Conservation (phyloP, 176 grass and related monocot species). For the Oropetium thomaeum region DNA sequence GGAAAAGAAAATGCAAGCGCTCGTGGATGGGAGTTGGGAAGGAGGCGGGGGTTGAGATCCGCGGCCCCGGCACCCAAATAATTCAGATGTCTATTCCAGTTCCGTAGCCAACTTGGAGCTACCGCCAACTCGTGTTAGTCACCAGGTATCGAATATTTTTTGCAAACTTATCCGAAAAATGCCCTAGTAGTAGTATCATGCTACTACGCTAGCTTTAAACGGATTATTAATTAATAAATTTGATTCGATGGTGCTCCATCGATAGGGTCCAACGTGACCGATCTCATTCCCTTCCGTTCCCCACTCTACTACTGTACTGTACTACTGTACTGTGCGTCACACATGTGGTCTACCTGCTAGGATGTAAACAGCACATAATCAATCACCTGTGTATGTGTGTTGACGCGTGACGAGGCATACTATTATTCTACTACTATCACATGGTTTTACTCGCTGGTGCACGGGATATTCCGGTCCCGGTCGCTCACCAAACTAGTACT, state of each 20-base stretch:
- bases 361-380: background rate
- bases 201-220: too few species aligned
- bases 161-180: background rate
- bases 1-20: background rate
- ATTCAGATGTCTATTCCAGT: conserved; percentile 10
- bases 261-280: background rate
- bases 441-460: background rate
- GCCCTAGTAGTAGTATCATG: too few species aligned
- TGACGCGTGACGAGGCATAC: background rate
- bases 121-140: background rate
- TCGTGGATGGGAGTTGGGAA: too few species aligned
- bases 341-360: background rate
- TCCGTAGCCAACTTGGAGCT: background rate
- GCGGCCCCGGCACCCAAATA: background rate
- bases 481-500: background rate
- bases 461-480: background rate
- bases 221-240: too few species aligned
- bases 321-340: background rate
- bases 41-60: conserved; percentile 9
- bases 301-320: background rate
- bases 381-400: background rate
- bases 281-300: too few species aligned
- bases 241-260: background rate
- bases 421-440: background rate
- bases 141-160: background rate